These are phyloP conservation scores for Aspergillus costaricaensis DNA, from an alignment of 2,329 filamentous ascomycete species.

Conservation along the genomic window DNA sequence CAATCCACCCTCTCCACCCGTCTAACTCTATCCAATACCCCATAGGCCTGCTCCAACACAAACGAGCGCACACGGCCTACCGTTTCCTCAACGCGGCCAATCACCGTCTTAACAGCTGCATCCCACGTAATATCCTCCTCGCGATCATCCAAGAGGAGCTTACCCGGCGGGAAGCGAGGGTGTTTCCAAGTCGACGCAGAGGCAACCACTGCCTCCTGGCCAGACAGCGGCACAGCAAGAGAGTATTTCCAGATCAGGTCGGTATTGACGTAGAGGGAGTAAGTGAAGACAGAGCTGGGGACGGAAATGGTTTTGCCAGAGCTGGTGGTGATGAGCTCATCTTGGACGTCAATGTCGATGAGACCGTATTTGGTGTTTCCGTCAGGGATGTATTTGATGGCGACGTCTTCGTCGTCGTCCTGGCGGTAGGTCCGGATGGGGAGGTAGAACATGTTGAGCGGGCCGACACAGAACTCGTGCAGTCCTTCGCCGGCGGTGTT, in stretches of 20 bases:
- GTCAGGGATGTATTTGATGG: slow-evolving; percentile 77
- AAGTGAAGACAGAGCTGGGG: slow-evolving; percentile 67
- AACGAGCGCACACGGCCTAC: slow-evolving; percentile 9
- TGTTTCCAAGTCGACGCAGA: slow-evolving; percentile 9
- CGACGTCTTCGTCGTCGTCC: slow-evolving; percentile 76
- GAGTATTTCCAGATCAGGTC: slow-evolving; percentile 69
- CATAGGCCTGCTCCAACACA: slow-evolving; percentile 16
- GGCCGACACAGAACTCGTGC: slow-evolving; percentile 89
- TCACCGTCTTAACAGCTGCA: slow-evolving; percentile 19
- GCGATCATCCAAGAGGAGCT: slow-evolving; percentile 34
- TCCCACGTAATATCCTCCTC: slow-evolving; percentile 21
- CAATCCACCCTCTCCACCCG: slow-evolving; percentile 24
- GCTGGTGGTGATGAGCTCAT: slow-evolving; percentile 41
- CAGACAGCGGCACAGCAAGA: slow-evolving; percentile 39
- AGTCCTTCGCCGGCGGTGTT: slow-evolving; percentile 48
- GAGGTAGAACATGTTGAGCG: slow-evolving; percentile 90
- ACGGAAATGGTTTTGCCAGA: slow-evolving; percentile 15
- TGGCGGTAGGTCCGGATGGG: slow-evolving; percentile 82
- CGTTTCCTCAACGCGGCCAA: slow-evolving; percentile 26
- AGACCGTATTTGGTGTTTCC: slow-evolving; percentile 89
- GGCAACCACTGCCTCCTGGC: slow-evolving; percentile 7
- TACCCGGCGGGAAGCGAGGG: slow-evolving; percentile 32
- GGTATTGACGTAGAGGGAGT: slow-evolving; percentile 80
- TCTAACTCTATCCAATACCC: slow-evolving; percentile 19
- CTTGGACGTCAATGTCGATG: slow-evolving; percentile 72